phyloP scores from a whole-genome alignment of 345 rosid genomes.

The Citrus reticulata region DNA sequence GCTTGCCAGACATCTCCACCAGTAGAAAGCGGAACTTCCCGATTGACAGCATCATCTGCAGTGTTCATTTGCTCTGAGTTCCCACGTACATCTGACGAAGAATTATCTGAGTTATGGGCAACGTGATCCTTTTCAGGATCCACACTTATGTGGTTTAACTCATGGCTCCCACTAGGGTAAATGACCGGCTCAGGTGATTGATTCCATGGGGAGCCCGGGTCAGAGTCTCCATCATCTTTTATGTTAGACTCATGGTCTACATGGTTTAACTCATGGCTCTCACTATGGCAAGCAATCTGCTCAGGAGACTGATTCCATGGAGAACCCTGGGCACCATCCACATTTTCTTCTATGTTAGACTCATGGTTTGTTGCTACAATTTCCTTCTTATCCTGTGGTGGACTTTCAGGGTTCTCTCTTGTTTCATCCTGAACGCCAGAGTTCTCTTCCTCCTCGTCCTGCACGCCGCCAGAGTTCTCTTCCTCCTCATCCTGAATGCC shows the following conservation, averaged over 20 bases:
- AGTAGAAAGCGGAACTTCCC: slow-evolving; percentile 44
- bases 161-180: slow-evolving; percentile 29
- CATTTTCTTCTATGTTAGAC: slow-evolving; percentile 26
- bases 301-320: slow-evolving; percentile 30
- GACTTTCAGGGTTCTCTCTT: slow-evolving; percentile 18
- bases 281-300: slow-evolving; percentile 35
- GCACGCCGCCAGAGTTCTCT: not conserved
- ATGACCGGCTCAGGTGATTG: slow-evolving; percentile 38
- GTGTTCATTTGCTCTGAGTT: slow-evolving; percentile 31
- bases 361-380: slow-evolving; percentile 23
- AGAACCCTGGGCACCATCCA: slow-evolving; percentile 27
- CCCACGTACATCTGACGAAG: slow-evolving; percentile 35
- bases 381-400: slow-evolving; percentile 29
- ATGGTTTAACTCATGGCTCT: slow-evolving; percentile 27
- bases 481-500: slow-evolving; percentile 33
- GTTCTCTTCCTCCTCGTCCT: not conserved
- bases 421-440: not conserved
- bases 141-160: slow-evolving; percentile 25
- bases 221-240: slow-evolving; percentile 32
- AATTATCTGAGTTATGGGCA: slow-evolving; percentile 36
- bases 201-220: slow-evolving; percentile 24
- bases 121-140: slow-evolving; percentile 33
- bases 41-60: slow-evolving; percentile 37
- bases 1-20: slow-evolving; percentile 60
- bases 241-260: slow-evolving; percentile 15